phyloP scores from a whole-genome alignment of 2,329 filamentous ascomycete species.

The Hypomyces rosellus region DNA sequence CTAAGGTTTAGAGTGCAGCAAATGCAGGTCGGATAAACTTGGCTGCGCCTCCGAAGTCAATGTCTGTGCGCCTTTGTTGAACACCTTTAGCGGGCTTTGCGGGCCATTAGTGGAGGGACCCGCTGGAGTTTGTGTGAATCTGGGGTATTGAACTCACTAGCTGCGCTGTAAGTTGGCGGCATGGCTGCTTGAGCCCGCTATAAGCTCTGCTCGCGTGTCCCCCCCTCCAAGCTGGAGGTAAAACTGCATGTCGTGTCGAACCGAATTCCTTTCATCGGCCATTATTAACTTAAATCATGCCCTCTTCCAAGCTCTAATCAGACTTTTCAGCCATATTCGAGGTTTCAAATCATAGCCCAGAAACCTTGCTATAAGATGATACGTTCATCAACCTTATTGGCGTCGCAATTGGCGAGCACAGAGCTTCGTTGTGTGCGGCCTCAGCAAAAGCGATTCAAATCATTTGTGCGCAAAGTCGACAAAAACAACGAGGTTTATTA shows the following conservation, averaged over 20 bases:
- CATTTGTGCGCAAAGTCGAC: slow-evolving; percentile 19
- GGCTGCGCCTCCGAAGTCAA: slow-evolving; percentile 8
- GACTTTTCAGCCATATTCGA: background rate
- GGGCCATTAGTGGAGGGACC: background rate
- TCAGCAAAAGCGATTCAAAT: slow-evolving; percentile 15
- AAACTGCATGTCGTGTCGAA: background rate
- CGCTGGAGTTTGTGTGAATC: background rate
- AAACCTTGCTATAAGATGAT: slow-evolving; percentile 13
- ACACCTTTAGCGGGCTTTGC: no score
- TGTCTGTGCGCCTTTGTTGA: no score
- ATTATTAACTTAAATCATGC: background rate
- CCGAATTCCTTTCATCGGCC: background rate
- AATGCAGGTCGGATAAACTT: slow-evolving; percentile 9
- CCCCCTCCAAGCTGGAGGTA: background rate
- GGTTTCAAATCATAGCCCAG: background rate
- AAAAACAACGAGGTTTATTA: slow-evolving; percentile 22
- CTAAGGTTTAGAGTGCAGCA: background rate
- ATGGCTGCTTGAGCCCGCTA: no score
- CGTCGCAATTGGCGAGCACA: slow-evolving; percentile 8
- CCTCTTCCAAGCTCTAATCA: background rate
- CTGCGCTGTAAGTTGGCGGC: background rate
- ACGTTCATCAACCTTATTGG: slow-evolving; percentile 10
- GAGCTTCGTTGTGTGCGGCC: slow-evolving; percentile 2
- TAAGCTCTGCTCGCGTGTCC: no score
- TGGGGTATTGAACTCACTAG: background rate